These are phyloP conservation scores for Xylaria sp. DNA, from an alignment of 2,329 filamentous ascomycete genomes.

Conservation along the genomic window DNA sequence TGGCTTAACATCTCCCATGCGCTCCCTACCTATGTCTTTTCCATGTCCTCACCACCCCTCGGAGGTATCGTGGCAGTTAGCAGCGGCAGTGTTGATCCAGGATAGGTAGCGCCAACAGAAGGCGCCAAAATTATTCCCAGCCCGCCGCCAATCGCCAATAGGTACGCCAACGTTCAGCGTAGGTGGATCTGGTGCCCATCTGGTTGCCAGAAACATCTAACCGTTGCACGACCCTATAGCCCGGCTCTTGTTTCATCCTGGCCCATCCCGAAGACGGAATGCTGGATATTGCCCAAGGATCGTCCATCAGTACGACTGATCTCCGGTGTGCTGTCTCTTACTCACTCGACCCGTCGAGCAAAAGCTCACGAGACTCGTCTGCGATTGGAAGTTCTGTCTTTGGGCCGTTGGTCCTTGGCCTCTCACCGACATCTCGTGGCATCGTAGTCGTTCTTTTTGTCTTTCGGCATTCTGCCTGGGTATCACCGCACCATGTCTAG, in stretches of 20 bases:
- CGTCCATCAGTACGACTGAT: slow-evolving; percentile 29
- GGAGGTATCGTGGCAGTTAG: slow-evolving; percentile 20
- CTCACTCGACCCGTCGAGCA: slow-evolving; percentile 28
- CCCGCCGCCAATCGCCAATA: slow-evolving; percentile 11
- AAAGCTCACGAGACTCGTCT: slow-evolving; percentile 13
- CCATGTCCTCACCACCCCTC: slow-evolving; percentile 14
- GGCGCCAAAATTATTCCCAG: slow-evolving; percentile 7
- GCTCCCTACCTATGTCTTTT: background rate
- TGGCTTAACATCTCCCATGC: slow-evolving; percentile 7
- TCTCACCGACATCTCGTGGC: slow-evolving; percentile 34
- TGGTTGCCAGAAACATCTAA: slow-evolving; percentile 24
- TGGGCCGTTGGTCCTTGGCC: slow-evolving; percentile 8
- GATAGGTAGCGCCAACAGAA: slow-evolving; percentile 26
- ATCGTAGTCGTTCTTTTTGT: slow-evolving; percentile 8
- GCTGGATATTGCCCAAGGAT: slow-evolving; percentile 29
- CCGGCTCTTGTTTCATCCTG: slow-evolving; percentile 34
- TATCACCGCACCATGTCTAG: slow-evolving; percentile 26
- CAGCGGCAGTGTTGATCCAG: slow-evolving; percentile 32
- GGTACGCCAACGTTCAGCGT: slow-evolving; percentile 1
- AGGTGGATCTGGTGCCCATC: slow-evolving; percentile 30
- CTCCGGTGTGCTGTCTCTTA: slow-evolving; percentile 34
- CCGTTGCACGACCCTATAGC: slow-evolving; percentile 32
- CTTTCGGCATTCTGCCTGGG: slow-evolving; percentile 11
- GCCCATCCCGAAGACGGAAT: slow-evolving; percentile 27
- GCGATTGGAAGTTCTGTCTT: slow-evolving; percentile 12